Percentiles rank a stretch among this genome's conserved stretches.
Conservation (phyloP, 345 rosid species). For the Salix exigua region DNA sequence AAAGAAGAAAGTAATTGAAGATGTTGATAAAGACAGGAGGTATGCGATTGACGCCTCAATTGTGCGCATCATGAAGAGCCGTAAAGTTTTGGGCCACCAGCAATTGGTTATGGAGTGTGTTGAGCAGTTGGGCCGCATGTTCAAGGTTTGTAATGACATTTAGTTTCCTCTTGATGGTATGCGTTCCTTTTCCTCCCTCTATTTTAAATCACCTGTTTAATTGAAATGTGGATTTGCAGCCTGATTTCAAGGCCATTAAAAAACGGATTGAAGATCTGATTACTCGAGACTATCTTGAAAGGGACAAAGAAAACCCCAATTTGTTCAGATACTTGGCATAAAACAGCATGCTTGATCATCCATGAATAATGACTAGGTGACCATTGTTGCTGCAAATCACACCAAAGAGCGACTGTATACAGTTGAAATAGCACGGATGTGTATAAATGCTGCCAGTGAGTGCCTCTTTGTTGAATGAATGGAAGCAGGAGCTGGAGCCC, state of each 20-base stretch:
- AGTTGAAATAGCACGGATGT: slow-evolving; percentile 11
- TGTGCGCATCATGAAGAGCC: slow-evolving; percentile 50
- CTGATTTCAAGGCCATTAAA: slow-evolving; percentile 41
- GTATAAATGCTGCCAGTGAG: slow-evolving; percentile 17
- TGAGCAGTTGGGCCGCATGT: slow-evolving; percentile 35
- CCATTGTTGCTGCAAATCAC: slow-evolving; percentile 11
- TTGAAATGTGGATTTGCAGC: slow-evolving; percentile 26
- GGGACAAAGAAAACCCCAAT: slow-evolving; percentile 35
- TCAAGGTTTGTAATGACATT: slow-evolving; percentile 24
- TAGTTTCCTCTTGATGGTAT: not conserved
- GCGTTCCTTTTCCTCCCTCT: not conserved
- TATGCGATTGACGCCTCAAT: slow-evolving; percentile 42
- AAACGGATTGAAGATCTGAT: slow-evolving; percentile 42
- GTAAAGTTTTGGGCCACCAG: slow-evolving; percentile 41
- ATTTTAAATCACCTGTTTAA: not conserved
- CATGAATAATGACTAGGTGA: slow-evolving; percentile 12
- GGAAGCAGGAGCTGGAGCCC: slow-evolving; percentile 25
- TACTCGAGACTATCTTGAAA: slow-evolving; percentile 32
- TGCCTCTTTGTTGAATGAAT: slow-evolving; percentile 15
- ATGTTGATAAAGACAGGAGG: slow-evolving; percentile 37
- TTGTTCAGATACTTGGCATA: slow-evolving; percentile 33
- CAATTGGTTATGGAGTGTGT: slow-evolving; percentile 38
- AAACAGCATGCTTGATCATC: slow-evolving; percentile 9
- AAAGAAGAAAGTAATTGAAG: slow-evolving; percentile 36
- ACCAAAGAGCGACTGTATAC: not conserved